Evolutionary conservation across 331 rosid species (phyloP).

Genomic region (Malus hybrid): DNA sequence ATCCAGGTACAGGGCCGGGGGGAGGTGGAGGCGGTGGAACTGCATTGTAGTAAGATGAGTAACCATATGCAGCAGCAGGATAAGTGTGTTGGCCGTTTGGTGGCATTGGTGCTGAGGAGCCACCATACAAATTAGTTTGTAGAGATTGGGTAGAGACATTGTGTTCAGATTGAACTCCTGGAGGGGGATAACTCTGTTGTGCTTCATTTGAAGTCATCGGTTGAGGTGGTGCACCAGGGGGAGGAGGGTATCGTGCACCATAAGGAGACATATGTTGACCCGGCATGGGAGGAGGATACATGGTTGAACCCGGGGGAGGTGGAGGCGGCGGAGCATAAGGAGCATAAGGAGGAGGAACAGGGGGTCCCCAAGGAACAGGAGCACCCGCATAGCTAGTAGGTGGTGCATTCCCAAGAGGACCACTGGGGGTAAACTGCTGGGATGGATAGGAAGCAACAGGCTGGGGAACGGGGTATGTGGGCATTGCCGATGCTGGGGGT

Average conservation of each 20-base stretch:
- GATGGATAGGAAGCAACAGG: constrained; percentile 78
- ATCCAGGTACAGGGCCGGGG: constrained; percentile 32
- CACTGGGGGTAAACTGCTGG: constrained; percentile 77
- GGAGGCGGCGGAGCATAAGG: constrained; percentile 68
- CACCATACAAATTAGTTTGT: constrained; percentile 47
- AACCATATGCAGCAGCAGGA: constrained; percentile 67
- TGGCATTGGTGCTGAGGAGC: constrained; percentile 48
- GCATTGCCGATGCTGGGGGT: constrained; percentile 65
- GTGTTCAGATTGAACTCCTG: constrained; percentile 80
- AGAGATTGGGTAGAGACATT: constrained; percentile 42
- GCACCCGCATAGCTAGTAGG: constrained; percentile 50
- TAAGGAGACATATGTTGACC: constrained; percentile 76
- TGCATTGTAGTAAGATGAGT: constrained; percentile 65
- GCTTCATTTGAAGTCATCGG: constrained; percentile 53
- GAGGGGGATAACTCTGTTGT: constrained; percentile 85
- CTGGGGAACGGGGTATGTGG: constrained; percentile 68
- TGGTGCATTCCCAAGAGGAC: constrained; percentile 64
- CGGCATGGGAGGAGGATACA: constrained; percentile 63
- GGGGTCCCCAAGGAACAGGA: constrained; percentile 97
- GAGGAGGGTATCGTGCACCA: constrained; percentile 75
- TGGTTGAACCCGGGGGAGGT: constrained; percentile 74
- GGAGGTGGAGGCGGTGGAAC: constrained; percentile 79
- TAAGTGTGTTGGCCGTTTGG: constrained; percentile 57
- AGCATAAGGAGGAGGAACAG: constrained; percentile 72
- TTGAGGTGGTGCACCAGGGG: constrained; percentile 87